phyloP scores from a whole-genome alignment of 2,329 filamentous ascomycete species.

The Fusarium oxysporum region DNA sequence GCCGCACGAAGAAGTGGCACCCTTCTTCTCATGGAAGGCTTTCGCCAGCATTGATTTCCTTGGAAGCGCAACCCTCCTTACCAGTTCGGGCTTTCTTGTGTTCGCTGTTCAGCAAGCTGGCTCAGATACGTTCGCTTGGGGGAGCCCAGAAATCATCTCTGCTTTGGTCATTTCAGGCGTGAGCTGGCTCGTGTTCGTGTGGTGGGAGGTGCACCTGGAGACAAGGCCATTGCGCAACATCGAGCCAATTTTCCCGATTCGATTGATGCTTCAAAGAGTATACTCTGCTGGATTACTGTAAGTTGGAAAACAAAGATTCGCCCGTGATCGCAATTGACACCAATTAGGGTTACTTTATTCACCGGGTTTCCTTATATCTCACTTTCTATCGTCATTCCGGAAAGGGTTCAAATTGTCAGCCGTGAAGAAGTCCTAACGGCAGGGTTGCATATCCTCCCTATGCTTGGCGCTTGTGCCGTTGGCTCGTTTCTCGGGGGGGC shows the following conservation, averaged over 20 bases:
- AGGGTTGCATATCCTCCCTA: constrained; percentile 68
- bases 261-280: constrained; percentile 60
- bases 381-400: constrained; percentile 68
- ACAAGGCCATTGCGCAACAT: constrained; percentile 53
- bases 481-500: constrained; percentile 67
- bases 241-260: constrained; percentile 67
- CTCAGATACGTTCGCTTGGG: constrained; percentile 63
- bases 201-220: constrained; percentile 63
- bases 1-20: constrained; percentile 53
- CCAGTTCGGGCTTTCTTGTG: constrained; percentile 65
- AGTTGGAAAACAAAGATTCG: constrained; percentile 33
- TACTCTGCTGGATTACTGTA: constrained; percentile 65
- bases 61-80: constrained; percentile 62
- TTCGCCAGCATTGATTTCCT: constrained; percentile 64
- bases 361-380: constrained; percentile 69
- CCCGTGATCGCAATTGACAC: constrained; percentile 19
- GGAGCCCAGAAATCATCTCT: constrained; percentile 61
- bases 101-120: constrained; percentile 69
- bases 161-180: constrained; percentile 61
- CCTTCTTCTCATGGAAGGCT: constrained; percentile 55
- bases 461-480: constrained; percentile 67
- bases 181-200: constrained; percentile 61
- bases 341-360: constrained; percentile 64
- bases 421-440: constrained; percentile 64
- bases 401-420: constrained; percentile 71